Conservation (phyloP, 805 yeast genomes). For the Yamadazyma insecticola region DNA sequence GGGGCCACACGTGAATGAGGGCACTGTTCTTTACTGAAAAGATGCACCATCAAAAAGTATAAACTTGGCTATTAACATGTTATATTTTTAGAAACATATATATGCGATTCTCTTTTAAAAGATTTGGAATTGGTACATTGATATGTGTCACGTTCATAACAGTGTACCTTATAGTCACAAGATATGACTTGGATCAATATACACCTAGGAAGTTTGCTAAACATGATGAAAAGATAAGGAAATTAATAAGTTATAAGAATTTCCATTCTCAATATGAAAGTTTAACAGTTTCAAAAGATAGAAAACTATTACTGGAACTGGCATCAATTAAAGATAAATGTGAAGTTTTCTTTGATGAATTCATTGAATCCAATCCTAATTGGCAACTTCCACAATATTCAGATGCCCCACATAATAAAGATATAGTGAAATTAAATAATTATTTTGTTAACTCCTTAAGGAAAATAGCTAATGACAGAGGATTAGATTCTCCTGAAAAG, state of each 20-base stretch:
- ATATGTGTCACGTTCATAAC: background rate
- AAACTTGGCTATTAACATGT: too few relatives aligned
- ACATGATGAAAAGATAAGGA: slow-evolving; percentile 12
- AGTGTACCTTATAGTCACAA: background rate
- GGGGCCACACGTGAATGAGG: too few relatives aligned
- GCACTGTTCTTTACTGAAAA: too few relatives aligned
- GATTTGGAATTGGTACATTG: slow-evolving; percentile 1
- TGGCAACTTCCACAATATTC: slow-evolving; percentile 16
- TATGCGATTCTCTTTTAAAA: slow-evolving; percentile 12
- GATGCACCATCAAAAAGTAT: too few relatives aligned
- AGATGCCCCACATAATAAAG: slow-evolving; percentile 8
- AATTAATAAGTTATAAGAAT: slow-evolving; percentile 19
- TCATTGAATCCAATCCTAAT: slow-evolving; percentile 14
- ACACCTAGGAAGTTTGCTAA: slow-evolving; percentile 6
- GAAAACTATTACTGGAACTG: too few relatives aligned
- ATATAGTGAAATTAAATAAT: slow-evolving; percentile 10
- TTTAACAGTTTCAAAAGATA: slow-evolving; percentile 6
- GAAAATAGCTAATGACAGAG: slow-evolving; percentile 2
- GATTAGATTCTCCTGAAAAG: background rate
- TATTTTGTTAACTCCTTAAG: slow-evolving; percentile 4
- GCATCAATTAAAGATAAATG: slow-evolving; percentile 26
- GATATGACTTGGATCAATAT: slow-evolving; percentile 1
- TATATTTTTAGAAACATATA: too few relatives aligned
- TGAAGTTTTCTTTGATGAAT: slow-evolving; percentile 18
- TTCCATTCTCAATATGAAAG: slow-evolving; percentile 15